These are phyloP conservation scores for Pythium aquatile DNA, from an alignment of 352 stramenopile species.

Conservation along the genomic window DNA sequence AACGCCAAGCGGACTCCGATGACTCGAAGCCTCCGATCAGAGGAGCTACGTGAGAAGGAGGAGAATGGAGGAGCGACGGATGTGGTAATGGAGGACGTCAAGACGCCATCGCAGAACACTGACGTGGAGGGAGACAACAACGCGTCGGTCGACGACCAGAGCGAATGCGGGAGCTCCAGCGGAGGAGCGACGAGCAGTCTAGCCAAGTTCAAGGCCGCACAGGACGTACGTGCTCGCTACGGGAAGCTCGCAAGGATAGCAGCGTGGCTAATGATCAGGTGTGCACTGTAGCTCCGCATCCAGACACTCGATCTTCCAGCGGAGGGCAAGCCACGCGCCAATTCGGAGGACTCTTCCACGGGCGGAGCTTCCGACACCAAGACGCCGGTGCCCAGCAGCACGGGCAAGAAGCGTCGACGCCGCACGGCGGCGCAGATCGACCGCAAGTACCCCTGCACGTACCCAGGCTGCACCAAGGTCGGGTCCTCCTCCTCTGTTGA, in stretches of 20 bases:
- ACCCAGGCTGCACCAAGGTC: slow-evolving; percentile 63
- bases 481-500: background rate
- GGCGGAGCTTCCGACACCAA: slow-evolving; percentile 23
- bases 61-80: background rate
- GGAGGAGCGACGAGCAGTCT: slow-evolving; percentile 24
- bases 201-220: slow-evolving; percentile 56
- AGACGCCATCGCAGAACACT: background rate
- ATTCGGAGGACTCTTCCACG: slow-evolving; percentile 23
- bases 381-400: slow-evolving; percentile 37
- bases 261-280: slow-evolving; percentile 3
- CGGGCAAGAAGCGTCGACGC: slow-evolving; percentile 70
- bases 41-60: background rate
- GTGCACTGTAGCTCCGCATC: slow-evolving; percentile 46
- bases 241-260: background rate
- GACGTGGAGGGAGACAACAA: background rate
- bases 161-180: background rate
- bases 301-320: slow-evolving; percentile 44
- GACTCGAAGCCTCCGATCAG: background rate
- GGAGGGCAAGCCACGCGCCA: slow-evolving; percentile 25
- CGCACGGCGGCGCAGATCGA: slow-evolving; percentile 79
- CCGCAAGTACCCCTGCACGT: slow-evolving; percentile 71
- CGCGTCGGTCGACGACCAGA: background rate
- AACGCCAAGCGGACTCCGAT: background rate
- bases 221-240: slow-evolving; percentile 36
- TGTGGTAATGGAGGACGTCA: background rate